Base-by-base conservation (phyloP, 2,329 filamentous ascomycete species). In the Fusarium sp. region DNA sequence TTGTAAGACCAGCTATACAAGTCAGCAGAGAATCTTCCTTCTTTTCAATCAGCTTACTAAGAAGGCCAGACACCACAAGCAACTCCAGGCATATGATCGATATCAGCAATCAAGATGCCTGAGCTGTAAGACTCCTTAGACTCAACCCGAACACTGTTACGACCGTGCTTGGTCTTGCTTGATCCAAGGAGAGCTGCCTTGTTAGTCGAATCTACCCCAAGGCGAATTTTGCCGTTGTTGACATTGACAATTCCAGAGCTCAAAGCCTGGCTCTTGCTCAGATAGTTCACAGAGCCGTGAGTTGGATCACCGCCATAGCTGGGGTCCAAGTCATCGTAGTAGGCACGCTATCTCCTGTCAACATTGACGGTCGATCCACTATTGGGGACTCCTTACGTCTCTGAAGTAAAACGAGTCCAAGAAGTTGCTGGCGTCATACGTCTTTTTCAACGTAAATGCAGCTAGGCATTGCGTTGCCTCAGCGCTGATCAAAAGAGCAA, bases 11-110 rank as follows among this genome's bases (percentile, higher is more conserved):
- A 61, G 52, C 58, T 61, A 14, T 1, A 7, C 25, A 10, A 2
- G n/a, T 59, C 4, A 56, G 25, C 6, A n/a, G 11, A 10, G 6
- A 2, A 17, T n/a, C 15, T 10, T 46, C 4, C 2, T 33, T 4
- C 7, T 6, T n/a, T 3, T 8, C 11, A 13, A 3, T 1, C 2
- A 10, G 18, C 53, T 46, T 43, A 59, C 58, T 47, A 62, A 3
- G 58, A 25, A 14, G 58, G 58, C 58, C 58, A 62, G 9, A 62
- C 58, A 14, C 58, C 55, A 7, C 58, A 62, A 3, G 58, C 58
- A 3, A 50, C 46, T 21, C 58, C 58, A 8, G 58, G 58, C 58
- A 62, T 62, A 17, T 62, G 54, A 21, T 59, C 58, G 14, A 62
- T 62, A 45, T 62, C 58, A 6, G 58, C 58, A 13, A 62, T 62